Percentiles rank a stretch among this genome's conserved stretches.
Evolutionary conservation across 805 yeast genomes (phyloP).

Genomic region (Limtongia smithiae): DNA sequence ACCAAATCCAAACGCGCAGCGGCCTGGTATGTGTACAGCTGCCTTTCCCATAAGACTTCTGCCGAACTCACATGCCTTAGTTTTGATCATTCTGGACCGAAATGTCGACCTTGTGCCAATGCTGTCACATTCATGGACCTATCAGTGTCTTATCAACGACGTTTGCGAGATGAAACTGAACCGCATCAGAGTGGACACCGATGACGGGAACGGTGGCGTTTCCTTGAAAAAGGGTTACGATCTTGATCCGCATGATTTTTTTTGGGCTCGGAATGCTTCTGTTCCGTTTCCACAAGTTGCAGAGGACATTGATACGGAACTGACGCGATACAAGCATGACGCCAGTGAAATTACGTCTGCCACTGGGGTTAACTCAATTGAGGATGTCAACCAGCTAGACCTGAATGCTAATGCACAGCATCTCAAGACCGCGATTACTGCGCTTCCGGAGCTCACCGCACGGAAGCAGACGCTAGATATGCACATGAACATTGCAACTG

Average conservation of each 20-base stretch:
- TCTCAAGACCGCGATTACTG: slow-evolving; percentile 71
- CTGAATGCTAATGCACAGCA: slow-evolving; percentile 38
- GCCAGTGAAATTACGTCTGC: slow-evolving; percentile 80
- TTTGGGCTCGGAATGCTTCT: slow-evolving; percentile 81
- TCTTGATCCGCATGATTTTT: slow-evolving; percentile 87
- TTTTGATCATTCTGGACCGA: slow-evolving; percentile 79
- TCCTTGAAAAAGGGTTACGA: slow-evolving; percentile 64
- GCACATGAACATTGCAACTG: slow-evolving; percentile 93
- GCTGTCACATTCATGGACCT: slow-evolving; percentile 97
- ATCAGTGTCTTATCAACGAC: slow-evolving; percentile 93
- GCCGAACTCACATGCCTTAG: slow-evolving; percentile 39
- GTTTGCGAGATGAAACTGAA: slow-evolving; percentile 79
- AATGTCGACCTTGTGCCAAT: slow-evolving; percentile 86
- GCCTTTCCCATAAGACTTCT: slow-evolving; percentile 3
- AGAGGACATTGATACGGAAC: slow-evolving; percentile 84
- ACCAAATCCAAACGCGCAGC: slow-evolving; percentile 3
- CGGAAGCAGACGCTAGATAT: slow-evolving; percentile 85
- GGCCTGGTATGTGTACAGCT: slow-evolving; percentile 14
- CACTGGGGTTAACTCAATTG: slow-evolving; percentile 67
- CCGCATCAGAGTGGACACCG: slow-evolving; percentile 60
- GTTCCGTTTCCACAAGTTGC: slow-evolving; percentile 99
- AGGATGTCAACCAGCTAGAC: slow-evolving; percentile 56
- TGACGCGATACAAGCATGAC: slow-evolving; percentile 76
- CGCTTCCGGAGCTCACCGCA: slow-evolving; percentile 86
- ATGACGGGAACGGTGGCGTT: slow-evolving; percentile 36